Percentiles rank a stretch among this genome's conserved stretches.
These are phyloP conservation scores for Naganishia albida DNA, from an alignment of 1,284 basidiomycete genomes.

Conservation along the genomic window DNA sequence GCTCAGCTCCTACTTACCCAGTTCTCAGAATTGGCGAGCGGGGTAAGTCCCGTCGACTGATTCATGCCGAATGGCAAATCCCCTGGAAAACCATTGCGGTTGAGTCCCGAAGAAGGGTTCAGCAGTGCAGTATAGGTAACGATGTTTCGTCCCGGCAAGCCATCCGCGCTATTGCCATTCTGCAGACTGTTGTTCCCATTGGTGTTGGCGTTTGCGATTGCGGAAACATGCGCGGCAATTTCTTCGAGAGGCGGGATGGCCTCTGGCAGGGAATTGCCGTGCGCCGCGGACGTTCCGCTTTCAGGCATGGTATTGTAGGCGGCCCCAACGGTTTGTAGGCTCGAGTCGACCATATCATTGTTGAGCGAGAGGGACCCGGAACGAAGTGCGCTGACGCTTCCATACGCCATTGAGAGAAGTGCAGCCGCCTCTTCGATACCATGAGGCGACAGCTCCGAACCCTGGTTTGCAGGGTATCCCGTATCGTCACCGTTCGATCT, in stretches of 20 bases:
- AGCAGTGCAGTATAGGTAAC: constrained; percentile 16
- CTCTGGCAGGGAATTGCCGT: constrained; percentile 10
- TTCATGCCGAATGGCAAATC: constrained; percentile 31
- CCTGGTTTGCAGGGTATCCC: not conserved
- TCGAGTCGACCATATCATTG: constrained; percentile 10
- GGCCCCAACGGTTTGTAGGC: not conserved
- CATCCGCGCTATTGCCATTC: not conserved
- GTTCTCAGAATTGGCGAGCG: constrained; percentile 10
- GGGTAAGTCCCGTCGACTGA: constrained; percentile 26
- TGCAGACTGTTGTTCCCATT: not conserved
- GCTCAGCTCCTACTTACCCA: constrained; percentile 8
- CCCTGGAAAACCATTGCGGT: not conserved
- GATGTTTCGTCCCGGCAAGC: constrained; percentile 11
- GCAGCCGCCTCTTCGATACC: constrained; percentile 54
- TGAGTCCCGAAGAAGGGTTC: constrained; percentile 34
- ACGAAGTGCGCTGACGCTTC: constrained; percentile 29
- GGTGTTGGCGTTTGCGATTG: constrained; percentile 32
- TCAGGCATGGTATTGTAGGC: constrained; percentile 38
- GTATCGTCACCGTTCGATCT: not conserved
- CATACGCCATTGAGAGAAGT: constrained; percentile 53
- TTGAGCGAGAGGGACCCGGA: constrained; percentile 12
- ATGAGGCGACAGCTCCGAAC: constrained; percentile 29
- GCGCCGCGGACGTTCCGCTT: not conserved
- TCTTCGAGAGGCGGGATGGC: constrained; percentile 31
- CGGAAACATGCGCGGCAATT: constrained; percentile 41